Conservation (phyloP, 768 basidiomycete genomes). For the Piloderma croceum region DNA sequence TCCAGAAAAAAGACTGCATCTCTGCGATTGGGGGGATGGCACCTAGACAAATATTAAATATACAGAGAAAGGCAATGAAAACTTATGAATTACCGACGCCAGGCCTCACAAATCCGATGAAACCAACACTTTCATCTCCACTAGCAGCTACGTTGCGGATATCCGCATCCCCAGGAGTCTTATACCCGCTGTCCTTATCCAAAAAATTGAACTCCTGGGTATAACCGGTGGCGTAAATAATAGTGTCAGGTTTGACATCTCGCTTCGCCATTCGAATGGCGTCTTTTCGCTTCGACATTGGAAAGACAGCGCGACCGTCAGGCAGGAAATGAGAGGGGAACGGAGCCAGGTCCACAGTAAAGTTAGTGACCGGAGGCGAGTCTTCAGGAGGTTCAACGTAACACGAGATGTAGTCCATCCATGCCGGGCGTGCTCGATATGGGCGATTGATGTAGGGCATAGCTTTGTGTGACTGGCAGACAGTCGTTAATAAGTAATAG, state of each 20-base stretch:
- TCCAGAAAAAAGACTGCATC: constrained; percentile 56
- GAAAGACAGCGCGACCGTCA: constrained; percentile 42
- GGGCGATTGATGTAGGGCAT: constrained; percentile 60
- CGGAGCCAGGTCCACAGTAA: constrained; percentile 49
- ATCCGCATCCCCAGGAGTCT: constrained; percentile 37
- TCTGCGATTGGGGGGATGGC: constrained; percentile 57
- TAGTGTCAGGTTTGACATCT: constrained; percentile 41
- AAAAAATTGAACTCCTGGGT: constrained; percentile 39
- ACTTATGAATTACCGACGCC: constrained; percentile 41
- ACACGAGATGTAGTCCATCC: constrained; percentile 43
- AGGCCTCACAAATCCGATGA: constrained; percentile 53
- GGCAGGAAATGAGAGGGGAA: constrained; percentile 43
- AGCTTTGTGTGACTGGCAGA: constrained; percentile 42
- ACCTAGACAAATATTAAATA: constrained; percentile 28
- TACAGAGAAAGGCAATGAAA: neutral
- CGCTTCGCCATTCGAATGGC: constrained; percentile 33
- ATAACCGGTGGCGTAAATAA: constrained; percentile 47
- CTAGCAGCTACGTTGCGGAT: constrained; percentile 37
- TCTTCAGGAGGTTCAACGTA: constrained; percentile 56
- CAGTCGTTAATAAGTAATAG: neutral
- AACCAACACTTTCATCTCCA: constrained; percentile 44
- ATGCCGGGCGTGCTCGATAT: constrained; percentile 37
- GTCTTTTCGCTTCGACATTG: constrained; percentile 37
- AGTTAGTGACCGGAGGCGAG: constrained; percentile 37
- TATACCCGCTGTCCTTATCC: constrained; percentile 33